These are phyloP conservation scores for Linum tenue DNA, from an alignment of 345 rosid species.

Conservation along the genomic window DNA sequence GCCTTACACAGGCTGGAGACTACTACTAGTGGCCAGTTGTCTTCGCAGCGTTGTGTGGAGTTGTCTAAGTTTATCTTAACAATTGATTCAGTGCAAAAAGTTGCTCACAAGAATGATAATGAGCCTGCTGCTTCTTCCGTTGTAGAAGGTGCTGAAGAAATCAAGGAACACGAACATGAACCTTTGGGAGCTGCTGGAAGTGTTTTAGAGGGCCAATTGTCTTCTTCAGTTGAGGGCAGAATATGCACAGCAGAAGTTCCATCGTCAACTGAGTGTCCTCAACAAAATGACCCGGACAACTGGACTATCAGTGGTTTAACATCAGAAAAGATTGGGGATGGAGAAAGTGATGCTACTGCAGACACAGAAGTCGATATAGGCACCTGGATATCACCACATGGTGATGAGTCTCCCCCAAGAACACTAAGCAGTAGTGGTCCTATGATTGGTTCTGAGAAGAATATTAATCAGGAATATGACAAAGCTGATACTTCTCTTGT, in stretches of 20 bases:
- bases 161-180: background rate
- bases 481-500: background rate
- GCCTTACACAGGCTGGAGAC: background rate
- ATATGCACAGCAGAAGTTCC: background rate
- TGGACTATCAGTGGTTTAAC: too few species aligned
- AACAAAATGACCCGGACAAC: background rate
- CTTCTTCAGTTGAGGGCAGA: background rate
- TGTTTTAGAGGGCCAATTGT: background rate
- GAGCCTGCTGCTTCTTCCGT: background rate
- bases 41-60: background rate
- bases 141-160: background rate
- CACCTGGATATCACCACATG: background rate
- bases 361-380: background rate
- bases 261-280: background rate
- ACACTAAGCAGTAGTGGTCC: background rate
- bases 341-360: background rate
- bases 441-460: background rate
- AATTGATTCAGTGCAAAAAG: background rate
- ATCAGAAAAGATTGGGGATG: background rate
- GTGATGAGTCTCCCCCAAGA: background rate
- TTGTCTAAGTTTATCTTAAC: background rate
- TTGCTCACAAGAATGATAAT: background rate
- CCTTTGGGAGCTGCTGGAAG: background rate
- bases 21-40: background rate
- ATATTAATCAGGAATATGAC: background rate